phyloP scores from a whole-genome alignment of 768 basidiomycete species.

The Neoboletus subvelutipes region DNA sequence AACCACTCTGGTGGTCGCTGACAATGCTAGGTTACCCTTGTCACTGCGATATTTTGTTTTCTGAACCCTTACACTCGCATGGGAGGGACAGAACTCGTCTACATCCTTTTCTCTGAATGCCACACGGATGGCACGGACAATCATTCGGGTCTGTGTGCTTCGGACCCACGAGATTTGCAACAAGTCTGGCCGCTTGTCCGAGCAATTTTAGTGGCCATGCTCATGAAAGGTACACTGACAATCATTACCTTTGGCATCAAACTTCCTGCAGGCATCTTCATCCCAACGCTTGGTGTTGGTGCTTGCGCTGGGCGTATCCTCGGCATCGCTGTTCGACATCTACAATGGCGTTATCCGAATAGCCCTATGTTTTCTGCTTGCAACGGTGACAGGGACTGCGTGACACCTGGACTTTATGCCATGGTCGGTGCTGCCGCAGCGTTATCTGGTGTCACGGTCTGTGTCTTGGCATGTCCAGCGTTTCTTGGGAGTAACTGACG shows the following conservation, averaged over 20 bases:
- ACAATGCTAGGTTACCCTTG: slow-evolving; percentile 61
- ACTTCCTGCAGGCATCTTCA: slow-evolving; percentile 92
- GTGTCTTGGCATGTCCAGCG: not conserved
- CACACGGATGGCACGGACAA: slow-evolving; percentile 51
- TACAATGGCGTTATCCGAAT: slow-evolving; percentile 63
- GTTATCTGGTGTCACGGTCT: slow-evolving; percentile 91
- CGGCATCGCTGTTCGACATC: slow-evolving; percentile 77
- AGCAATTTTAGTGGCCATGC: slow-evolving; percentile 70
- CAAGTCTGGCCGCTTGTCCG: slow-evolving; percentile 62
- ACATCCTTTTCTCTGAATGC: slow-evolving; percentile 89
- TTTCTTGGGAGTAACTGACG: slow-evolving; percentile 4
- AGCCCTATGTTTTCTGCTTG: slow-evolving; percentile 66
- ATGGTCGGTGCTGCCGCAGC: slow-evolving; percentile 96
- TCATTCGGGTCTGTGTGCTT: slow-evolving; percentile 69
- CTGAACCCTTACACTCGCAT: slow-evolving; percentile 88
- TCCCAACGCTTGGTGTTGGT: slow-evolving; percentile 92
- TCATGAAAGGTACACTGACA: slow-evolving; percentile 79
- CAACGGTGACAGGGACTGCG: slow-evolving; percentile 63
- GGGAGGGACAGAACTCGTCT: slow-evolving; percentile 94
- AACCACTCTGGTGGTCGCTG: slow-evolving; percentile 7
- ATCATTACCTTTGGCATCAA: slow-evolving; percentile 93
- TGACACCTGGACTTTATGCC: slow-evolving; percentile 89
- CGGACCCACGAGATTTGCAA: slow-evolving; percentile 53
- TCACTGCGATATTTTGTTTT: slow-evolving; percentile 80
- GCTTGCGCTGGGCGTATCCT: slow-evolving; percentile 89